Evolutionary conservation across 306 rosid genomes (phyloP).

Genomic region (Inga leiocalycina): DNA sequence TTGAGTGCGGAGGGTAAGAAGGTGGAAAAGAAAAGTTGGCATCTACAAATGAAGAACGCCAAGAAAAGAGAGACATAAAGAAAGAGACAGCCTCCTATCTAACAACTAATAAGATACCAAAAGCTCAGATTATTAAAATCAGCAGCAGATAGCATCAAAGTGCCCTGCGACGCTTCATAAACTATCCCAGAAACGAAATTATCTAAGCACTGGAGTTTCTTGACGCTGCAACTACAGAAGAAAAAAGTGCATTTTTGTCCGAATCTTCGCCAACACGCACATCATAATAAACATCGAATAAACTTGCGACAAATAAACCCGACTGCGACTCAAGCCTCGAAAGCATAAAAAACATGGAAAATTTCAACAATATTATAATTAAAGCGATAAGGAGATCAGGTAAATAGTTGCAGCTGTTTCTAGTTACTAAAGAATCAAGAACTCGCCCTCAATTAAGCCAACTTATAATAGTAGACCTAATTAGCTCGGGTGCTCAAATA

Average conservation of each 20-base stretch:
- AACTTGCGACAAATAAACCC: constrained; percentile 32
- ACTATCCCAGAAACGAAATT: not conserved
- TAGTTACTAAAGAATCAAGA: not conserved
- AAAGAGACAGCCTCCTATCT: constrained; percentile 21
- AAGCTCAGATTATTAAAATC: constrained; percentile 5
- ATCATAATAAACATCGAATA: constrained; percentile 27
- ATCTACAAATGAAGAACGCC: constrained; percentile 3
- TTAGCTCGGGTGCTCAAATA: constrained; percentile 6
- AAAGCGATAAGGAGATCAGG: constrained; percentile 1
- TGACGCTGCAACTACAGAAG: not conserved
- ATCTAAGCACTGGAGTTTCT: not conserved
- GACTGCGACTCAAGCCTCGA: constrained; percentile 34
- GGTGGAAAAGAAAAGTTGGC: constrained; percentile 11
- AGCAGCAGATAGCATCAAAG: not conserved
- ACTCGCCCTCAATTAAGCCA: constrained; percentile 15
- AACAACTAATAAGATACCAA: constrained; percentile 16
- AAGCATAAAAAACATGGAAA: constrained; percentile 36
- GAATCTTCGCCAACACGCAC: constrained; percentile 9
- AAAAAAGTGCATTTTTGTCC: not conserved
- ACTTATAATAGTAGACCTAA: constrained; percentile 4
- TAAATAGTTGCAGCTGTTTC: not conserved
- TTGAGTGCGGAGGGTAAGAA: not conserved
- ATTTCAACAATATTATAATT: not conserved
- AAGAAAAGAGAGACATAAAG: constrained; percentile 10
- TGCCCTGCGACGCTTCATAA: not conserved